A percentile compares a stretch with the other conserved stretches of the same genome.
Evolutionary conservation across 202 grass and related monocot genomes (phyloP).

Genomic region (Bolboschoenoplectus hybrid): DNA sequence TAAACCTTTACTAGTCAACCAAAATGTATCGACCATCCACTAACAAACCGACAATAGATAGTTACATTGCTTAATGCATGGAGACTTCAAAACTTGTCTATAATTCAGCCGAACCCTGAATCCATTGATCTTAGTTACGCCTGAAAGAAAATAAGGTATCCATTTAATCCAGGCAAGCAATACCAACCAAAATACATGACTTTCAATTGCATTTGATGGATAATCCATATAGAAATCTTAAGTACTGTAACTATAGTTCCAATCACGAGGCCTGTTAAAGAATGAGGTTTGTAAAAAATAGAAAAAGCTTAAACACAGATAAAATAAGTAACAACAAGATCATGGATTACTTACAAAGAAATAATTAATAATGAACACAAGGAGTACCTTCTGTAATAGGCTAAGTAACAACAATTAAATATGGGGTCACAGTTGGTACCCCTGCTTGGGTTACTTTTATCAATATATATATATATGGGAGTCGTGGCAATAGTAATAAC

Average conservation of each 20-base stretch:
- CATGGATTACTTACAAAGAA: background rate
- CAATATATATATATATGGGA: too few species aligned
- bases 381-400: background rate
- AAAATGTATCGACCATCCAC: background rate
- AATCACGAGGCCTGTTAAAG: background rate
- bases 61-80: slow-evolving; percentile 21
- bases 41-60: slow-evolving; percentile 27
- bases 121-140: background rate
- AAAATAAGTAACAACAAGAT: background rate
- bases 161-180: background rate
- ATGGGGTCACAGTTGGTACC: background rate
- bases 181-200: background rate
- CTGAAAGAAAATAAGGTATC: slow-evolving; percentile 16
- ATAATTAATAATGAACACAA: background rate
- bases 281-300: background rate
- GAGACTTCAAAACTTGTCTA: slow-evolving; percentile 12
- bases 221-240: background rate
- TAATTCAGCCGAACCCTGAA: background rate
- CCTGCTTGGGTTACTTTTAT: too few species aligned
- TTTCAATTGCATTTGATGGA: background rate
- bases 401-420: background rate
- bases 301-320: background rate
- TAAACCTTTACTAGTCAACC: slow-evolving; percentile 10
- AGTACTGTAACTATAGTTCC: background rate
- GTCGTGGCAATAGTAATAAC: background rate